Evolutionary conservation across 139 green algal genomes (phyloP), one percentile per base, ranked within the genome.

Genomic region (Yamagishiella unicocca): DNA sequence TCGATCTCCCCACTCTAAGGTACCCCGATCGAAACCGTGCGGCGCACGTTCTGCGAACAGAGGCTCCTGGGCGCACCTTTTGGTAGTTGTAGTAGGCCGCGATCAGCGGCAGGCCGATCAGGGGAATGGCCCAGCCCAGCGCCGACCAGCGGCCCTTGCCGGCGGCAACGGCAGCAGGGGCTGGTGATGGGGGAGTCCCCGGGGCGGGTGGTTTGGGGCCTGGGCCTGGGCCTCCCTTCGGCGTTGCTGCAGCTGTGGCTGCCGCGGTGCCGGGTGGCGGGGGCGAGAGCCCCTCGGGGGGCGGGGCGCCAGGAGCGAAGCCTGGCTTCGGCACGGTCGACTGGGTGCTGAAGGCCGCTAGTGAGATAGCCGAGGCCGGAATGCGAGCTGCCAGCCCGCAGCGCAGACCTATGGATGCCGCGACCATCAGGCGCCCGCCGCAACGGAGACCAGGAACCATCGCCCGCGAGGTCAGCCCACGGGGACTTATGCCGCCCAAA

Each of bases 221-320:
- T 1, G 62, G 62, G n/a, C n/a, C n/a, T n/a, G n/a, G n/a, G n/a
- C n/a, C n/a, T n/a, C n/a, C n/a, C n/a, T n/a, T n/a, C n/a, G n/a
- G n/a, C n/a, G 67, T 46, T 24, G 37, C 2, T 10, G 73, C 73
- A 1, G 73, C 75, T 46, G 31, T n/a, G 4, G 45, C 31, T 4
- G 31, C 75, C 14, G 2, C 29, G 29, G 72, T 62, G 43, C 72
- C 72, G 27, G 55, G 77, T 14, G 37, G 77, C 42, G 55, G 77
- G 54, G 77, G 54, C 35, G 37, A 22, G 37, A 29, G 68, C 37
- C 4, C 37, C 33, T 35, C 54, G 35, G 77, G 35, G 4, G 35
- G 19, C 17, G 55, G 77, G 8, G 77, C 55, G 27, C 77, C 77
- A 22, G 77, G 77, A 1, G 77, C 37, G 25, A 84, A 84, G 77